These are phyloP conservation scores for Microcos paniculata DNA, from an alignment of 345 rosid genomes.

Conservation along the genomic window DNA sequence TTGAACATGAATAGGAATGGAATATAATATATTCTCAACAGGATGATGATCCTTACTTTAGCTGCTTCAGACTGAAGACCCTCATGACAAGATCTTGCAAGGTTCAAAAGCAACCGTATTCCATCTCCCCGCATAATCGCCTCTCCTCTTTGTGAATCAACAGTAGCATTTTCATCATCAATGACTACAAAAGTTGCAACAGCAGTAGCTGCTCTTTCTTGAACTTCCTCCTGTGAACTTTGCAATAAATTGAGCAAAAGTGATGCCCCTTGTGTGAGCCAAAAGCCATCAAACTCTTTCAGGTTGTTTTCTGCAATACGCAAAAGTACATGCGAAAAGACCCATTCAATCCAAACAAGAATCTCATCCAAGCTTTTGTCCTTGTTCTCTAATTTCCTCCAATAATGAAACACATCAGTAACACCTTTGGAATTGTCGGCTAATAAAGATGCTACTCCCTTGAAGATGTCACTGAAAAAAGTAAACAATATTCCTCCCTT, in stretches of 20 bases:
- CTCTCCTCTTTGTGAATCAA: slow-evolving; percentile 77
- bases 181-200: slow-evolving; percentile 81
- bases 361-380: slow-evolving; percentile 53
- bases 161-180: slow-evolving; percentile 80
- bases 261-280: slow-evolving; percentile 83
- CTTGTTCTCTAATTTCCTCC: slow-evolving; percentile 46
- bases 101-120: slow-evolving; percentile 64
- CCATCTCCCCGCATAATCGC: slow-evolving; percentile 79
- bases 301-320: slow-evolving; percentile 75
- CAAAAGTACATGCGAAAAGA: slow-evolving; percentile 65
- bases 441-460: slow-evolving; percentile 59
- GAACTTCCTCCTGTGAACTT: slow-evolving; percentile 81
- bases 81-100: slow-evolving; percentile 82
- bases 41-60: slow-evolving; percentile 38
- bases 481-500: slow-evolving; percentile 62
- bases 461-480: slow-evolving; percentile 48
- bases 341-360: slow-evolving; percentile 79
- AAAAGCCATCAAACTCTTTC: slow-evolving; percentile 62
- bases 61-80: slow-evolving; percentile 90
- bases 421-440: slow-evolving; percentile 45
- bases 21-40: neutral
- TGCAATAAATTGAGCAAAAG: slow-evolving; percentile 67
- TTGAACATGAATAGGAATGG: neutral
- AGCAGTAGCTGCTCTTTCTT: slow-evolving; percentile 81
- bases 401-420: slow-evolving; percentile 48